Base-by-base conservation (phyloP, 2,329 filamentous ascomycete species). In the Fusarium aywerte region DNA sequence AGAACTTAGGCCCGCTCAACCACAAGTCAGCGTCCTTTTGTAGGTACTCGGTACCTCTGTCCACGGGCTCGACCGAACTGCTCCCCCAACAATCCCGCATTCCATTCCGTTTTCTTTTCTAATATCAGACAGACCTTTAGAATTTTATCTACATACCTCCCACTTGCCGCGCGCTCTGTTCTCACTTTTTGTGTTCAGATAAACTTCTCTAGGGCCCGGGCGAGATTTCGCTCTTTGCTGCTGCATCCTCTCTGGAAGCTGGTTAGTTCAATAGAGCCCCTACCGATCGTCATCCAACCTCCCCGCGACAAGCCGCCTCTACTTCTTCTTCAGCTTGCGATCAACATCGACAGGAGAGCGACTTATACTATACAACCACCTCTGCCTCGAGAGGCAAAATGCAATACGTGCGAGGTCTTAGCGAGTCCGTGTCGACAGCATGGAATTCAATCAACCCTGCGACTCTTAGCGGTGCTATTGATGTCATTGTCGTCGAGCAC, bases 401-500 rank as follows among this genome's bases (percentile, higher is more conserved):
- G 96, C 94, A 98, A 85, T 98, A 98, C 91, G 94, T 98, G 72
- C 89, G 96, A 72, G 97, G 94, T 76, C 88, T 98, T 74, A 96
- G 93, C 80, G 94, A 94, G 78, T 96, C 93, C 51, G 95, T 99
- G 74, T 97, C 94, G 73, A 97, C 96, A 82, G 95, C 96, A 79
- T 99, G 96, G 96, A 99, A 99, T 81, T 97, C 94, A 25, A 97
- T 99, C 85, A 99, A 99, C 80, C 96, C 96, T 49, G 93, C 96
- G 42, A 99, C 96, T 13, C 87, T 99, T 58, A 97, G 93, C 81
- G 96, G 96, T 76, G 96, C 96, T 76, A 98, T 99, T 81, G 96
- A 99, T 85, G 95, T 98, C 72, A 97, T 99, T 71, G 95, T 99
- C 55, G 93, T 99, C 60, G 93, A 99, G 80, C 93, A 96, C 72